Evolutionary conservation across 2,329 filamentous ascomycete genomes (phyloP), one percentile per base, ranked within the genome.

Genomic region (Apiospora saccharicola): DNA sequence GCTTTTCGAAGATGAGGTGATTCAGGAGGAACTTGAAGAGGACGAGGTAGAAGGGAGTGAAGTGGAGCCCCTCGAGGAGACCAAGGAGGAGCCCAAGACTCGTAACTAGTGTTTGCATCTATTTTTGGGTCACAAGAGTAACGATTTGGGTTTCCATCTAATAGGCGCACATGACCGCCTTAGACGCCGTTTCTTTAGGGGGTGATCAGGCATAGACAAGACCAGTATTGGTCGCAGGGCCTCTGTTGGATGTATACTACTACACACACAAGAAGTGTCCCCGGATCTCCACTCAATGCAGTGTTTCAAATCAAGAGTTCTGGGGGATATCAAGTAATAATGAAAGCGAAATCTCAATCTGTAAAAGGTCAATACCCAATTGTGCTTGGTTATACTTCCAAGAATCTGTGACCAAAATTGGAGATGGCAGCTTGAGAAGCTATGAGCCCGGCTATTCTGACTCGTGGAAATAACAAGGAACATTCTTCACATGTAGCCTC

Each of bases 1-100:
- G n/a, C 26, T 89, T 57, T 86, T 85, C 0, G 87, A 90, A 78
- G 81, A 78, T 5, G 88, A 90, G 78, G 86, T 86, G 77, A 84
- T 89, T 34, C 86, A 88, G 76, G 83, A 86, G 72, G 85, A 87
- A 34, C 78, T 87, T 43, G 84, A 85, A 73, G 81, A 83, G 57
- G 78, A 78, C 3, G 82, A 83, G 4, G 81, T 82, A 49, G 80
- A 80, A n/a, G 80, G 81, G 34, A 75, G 79, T 8, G 78, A 79
- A 5, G 79, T 79, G 12, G 74, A 78, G 41, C 75, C 80, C 26
- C 75, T 79, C 0, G 77, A 79, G 14, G 78, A 78, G 41, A 75
- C 73, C 30, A 74, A 73, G 44, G 73, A 73, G 37, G 74, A 75
- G 70, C 75, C 78, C 71, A 76, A 74, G 69, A 64, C 71, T 53